phyloP scores from a whole-genome alignment of 768 basidiomycete species.

The Podaxis pistillaris region DNA sequence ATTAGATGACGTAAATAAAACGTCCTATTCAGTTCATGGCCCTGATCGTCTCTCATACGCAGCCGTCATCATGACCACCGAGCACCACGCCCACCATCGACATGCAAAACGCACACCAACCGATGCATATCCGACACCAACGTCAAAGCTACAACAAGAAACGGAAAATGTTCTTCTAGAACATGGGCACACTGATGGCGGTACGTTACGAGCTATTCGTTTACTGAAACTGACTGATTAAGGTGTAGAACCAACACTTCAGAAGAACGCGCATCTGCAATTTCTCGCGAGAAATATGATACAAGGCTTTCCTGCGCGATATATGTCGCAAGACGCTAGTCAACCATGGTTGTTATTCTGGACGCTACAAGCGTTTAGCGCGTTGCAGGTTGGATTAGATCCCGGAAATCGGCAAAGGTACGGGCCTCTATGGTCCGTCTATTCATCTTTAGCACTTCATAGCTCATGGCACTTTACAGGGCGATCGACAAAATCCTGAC shows the following conservation, averaged over 20 bases:
- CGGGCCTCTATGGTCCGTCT: conserved; percentile 16
- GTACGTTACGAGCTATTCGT: background rate
- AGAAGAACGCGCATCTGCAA: conserved; percentile 68
- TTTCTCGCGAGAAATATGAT: conserved; percentile 71
- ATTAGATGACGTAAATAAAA: background rate
- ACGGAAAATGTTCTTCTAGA: conserved; percentile 65
- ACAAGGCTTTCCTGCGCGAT: conserved; percentile 79
- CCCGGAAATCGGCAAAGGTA: conserved; percentile 75
- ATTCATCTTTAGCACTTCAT: background rate
- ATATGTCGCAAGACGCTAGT: conserved; percentile 86
- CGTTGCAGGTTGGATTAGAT: conserved; percentile 77
- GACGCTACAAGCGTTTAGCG: conserved; percentile 82
- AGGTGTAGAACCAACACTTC: conserved; percentile 35
- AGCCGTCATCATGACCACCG: conserved; percentile 15
- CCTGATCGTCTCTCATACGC: background rate
- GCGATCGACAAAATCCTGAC: conserved; percentile 77
- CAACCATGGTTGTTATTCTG: conserved; percentile 96
- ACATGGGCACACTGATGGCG: conserved; percentile 40
- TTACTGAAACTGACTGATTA: conserved; percentile 11
- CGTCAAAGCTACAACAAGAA: conserved; percentile 58
- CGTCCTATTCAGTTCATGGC: background rate
- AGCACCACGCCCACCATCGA: conserved; percentile 5
- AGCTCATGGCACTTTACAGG: conserved; percentile 32
- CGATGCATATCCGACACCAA: conserved; percentile 63
- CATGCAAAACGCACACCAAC: conserved; percentile 36